Conservation (phyloP, 768 basidiomycete genomes). For the Leccinum variicolor region DNA sequence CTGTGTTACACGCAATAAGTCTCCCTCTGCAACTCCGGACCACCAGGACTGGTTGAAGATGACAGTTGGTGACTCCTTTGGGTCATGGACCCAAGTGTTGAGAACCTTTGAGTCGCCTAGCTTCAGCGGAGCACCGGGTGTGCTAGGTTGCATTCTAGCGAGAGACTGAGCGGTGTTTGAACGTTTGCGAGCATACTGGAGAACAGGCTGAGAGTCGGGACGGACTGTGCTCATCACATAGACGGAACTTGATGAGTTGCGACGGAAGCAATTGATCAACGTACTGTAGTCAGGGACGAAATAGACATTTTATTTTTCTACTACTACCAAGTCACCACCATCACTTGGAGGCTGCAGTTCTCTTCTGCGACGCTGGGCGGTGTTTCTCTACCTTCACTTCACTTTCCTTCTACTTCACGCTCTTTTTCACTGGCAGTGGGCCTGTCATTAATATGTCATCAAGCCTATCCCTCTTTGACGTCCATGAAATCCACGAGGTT, state of each 20-base stretch:
- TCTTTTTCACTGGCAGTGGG: slow-evolving; percentile 13
- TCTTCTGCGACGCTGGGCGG: slow-evolving; percentile 15
- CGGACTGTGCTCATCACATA: slow-evolving; percentile 54
- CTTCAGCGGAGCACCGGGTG: slow-evolving; percentile 40
- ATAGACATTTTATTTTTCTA: neutral
- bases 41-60: slow-evolving; percentile 71
- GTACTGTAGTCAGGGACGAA: neutral
- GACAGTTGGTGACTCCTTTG: slow-evolving; percentile 55
- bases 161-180: slow-evolving; percentile 75
- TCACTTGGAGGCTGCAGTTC: neutral
- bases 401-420: slow-evolving; percentile 23
- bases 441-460: slow-evolving; percentile 10
- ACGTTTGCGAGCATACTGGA: slow-evolving; percentile 54
- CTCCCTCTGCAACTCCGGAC: slow-evolving; percentile 78
- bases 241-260: neutral
- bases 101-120: slow-evolving; percentile 61
- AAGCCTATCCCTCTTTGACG: slow-evolving; percentile 5
- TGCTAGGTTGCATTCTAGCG: slow-evolving; percentile 42
- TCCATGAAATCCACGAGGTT: slow-evolving; percentile 17
- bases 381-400: neutral
- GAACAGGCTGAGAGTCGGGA: slow-evolving; percentile 45
- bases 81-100: slow-evolving; percentile 73
- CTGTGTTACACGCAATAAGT: slow-evolving; percentile 58
- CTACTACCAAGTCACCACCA: neutral
- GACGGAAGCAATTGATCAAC: slow-evolving; percentile 1